Conservation (phyloP, 2,329 filamentous ascomycete genomes). For the Karstenula rhodostoma region DNA sequence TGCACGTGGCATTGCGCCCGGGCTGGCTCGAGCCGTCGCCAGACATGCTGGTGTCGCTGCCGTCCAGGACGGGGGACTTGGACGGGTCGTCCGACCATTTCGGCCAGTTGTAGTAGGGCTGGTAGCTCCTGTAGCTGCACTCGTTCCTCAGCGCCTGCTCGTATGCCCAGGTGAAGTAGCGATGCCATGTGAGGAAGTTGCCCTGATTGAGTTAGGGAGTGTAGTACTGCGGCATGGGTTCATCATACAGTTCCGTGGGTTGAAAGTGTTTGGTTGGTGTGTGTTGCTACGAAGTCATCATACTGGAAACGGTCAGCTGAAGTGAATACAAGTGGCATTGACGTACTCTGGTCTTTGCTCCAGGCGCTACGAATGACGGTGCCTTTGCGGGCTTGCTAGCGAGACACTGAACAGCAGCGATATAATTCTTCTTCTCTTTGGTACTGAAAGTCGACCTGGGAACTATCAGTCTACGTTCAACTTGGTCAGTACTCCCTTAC, state of each 20-base stretch:
- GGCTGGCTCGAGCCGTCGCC: constrained; percentile 55
- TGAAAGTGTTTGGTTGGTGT: constrained; percentile 44
- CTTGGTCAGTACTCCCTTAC: constrained; percentile 31
- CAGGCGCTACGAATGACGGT: constrained; percentile 35
- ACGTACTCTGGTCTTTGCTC: constrained; percentile 35
- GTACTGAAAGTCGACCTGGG: constrained; percentile 33
- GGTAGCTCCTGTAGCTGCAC: constrained; percentile 53
- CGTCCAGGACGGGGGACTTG: constrained; percentile 64
- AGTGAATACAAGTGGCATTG: background rate
- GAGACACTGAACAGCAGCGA: constrained; percentile 47
- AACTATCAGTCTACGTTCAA: background rate
- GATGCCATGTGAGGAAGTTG: constrained; percentile 52
- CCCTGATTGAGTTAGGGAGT: constrained; percentile 25
- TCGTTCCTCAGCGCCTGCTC: constrained; percentile 53
- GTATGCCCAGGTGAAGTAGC: constrained; percentile 53
- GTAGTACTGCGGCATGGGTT: background rate
- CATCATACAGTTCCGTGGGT: constrained; percentile 46
- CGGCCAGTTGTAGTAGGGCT: constrained; percentile 63
- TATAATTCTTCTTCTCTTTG: constrained; percentile 45
- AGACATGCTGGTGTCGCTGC: constrained; percentile 57
- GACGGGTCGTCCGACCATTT: constrained; percentile 54
- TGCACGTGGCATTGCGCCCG: constrained; percentile 39
- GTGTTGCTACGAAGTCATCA: constrained; percentile 50
- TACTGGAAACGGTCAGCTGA: constrained; percentile 21
- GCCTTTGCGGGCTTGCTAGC: constrained; percentile 39